Evolutionary conservation across 306 rosid genomes (phyloP).

Genomic region (Parietaria judaica): DNA sequence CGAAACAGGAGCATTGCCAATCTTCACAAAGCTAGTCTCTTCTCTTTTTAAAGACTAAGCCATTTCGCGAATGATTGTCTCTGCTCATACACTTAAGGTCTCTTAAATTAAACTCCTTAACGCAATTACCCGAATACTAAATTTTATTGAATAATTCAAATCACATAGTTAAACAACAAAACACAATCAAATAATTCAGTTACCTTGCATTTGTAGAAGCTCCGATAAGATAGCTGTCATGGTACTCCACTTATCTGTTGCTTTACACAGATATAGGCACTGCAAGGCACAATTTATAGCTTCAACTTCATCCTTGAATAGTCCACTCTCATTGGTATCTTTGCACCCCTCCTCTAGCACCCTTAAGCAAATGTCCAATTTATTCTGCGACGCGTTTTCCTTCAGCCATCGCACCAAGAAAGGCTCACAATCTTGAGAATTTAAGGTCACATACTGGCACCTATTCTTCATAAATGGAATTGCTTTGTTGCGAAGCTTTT

Average conservation of each 20-base stretch:
- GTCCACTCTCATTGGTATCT: constrained; percentile 41
- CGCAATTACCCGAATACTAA: not conserved
- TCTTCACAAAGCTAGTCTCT: no score
- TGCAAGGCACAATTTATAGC: constrained; percentile 83
- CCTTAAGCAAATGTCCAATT: constrained; percentile 66
- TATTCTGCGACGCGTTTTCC: constrained; percentile 71
- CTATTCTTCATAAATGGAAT: constrained; percentile 71
- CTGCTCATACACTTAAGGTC: not conserved
- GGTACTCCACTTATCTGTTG: constrained; percentile 82
- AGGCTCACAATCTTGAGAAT: constrained; percentile 41
- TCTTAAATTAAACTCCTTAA: not conserved
- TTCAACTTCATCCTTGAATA: constrained; percentile 66
- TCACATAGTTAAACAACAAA: not conserved
- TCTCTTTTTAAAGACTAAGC: no score
- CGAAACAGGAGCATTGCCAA: no score
- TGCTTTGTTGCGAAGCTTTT: constrained; percentile 59
- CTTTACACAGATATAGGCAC: constrained; percentile 78
- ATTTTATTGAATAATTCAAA: not conserved
- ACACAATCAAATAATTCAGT: not conserved
- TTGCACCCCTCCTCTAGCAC: constrained; percentile 81
- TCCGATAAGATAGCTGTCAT: constrained; percentile 74
- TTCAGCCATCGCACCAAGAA: constrained; percentile 89
- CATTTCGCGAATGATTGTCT: not conserved
- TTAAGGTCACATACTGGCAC: constrained; percentile 27
- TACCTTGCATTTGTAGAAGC: constrained; percentile 78